These are phyloP conservation scores for Paecilomyces formosus DNA, from an alignment of 2,329 filamentous ascomycete species.

Conservation along the genomic window DNA sequence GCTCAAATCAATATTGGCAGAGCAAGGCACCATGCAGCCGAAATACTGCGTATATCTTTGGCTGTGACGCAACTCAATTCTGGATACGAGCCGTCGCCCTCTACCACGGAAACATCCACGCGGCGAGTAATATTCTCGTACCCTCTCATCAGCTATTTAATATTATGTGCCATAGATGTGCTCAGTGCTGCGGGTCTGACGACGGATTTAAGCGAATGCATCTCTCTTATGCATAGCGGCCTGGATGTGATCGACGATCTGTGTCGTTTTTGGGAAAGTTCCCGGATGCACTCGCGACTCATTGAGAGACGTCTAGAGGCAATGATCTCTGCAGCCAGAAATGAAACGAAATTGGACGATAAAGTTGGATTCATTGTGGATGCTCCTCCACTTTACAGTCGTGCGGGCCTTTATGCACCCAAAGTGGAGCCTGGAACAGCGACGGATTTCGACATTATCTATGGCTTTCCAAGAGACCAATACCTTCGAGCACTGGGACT, in stretches of 20 bases:
- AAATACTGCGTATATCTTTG: conserved; percentile 44
- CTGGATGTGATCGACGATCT: conserved; percentile 51
- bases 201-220: conserved; percentile 43
- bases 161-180: conserved; percentile 59
- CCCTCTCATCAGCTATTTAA: conserved; percentile 57
- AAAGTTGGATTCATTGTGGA: not conserved
- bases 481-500: not conserved
- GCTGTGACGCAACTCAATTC: conserved; percentile 28
- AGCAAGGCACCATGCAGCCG: conserved; percentile 46
- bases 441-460: not conserved
- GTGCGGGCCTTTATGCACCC: not conserved
- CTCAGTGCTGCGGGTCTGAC: conserved; percentile 54
- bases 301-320: not conserved
- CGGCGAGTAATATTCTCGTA: conserved; percentile 41
- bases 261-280: conserved; percentile 48
- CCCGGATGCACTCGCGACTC: conserved; percentile 1
- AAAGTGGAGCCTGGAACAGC: not conserved
- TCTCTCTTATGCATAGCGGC: conserved; percentile 49
- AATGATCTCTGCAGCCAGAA: conserved; percentile 1
- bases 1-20: conserved; percentile 41
- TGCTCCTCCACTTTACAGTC: not conserved
- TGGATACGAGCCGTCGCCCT: conserved; percentile 13
- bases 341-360: not conserved
- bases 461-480: not conserved
- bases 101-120: conserved; percentile 9